Percentiles rank a stretch among this genome's conserved stretches.
phyloP scores from a whole-genome alignment of 768 basidiomycete genomes.

The Cystobasidium tubakii region DNA sequence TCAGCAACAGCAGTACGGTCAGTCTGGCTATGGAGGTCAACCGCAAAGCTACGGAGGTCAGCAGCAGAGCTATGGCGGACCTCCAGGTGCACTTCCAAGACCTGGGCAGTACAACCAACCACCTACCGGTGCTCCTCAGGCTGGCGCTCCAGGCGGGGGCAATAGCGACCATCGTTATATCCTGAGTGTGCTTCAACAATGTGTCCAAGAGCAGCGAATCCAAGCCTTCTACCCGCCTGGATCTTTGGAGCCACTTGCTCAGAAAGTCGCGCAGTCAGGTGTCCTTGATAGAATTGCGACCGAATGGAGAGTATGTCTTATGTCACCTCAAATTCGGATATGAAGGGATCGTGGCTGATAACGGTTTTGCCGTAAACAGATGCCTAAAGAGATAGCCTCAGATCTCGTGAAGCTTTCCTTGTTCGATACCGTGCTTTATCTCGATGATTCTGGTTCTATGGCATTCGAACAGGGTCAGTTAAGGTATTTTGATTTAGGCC shows the following conservation, averaged over 20 bases:
- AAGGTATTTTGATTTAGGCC: not conserved
- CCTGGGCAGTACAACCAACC: slow-evolving; percentile 29
- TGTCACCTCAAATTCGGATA: not conserved
- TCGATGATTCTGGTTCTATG: slow-evolving; percentile 47
- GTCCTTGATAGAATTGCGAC: slow-evolving; percentile 49
- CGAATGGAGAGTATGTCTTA: slow-evolving; percentile 47
- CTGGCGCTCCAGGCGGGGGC: not conserved
- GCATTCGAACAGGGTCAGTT: not conserved
- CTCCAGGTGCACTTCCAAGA: slow-evolving; percentile 29
- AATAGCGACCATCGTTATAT: slow-evolving; percentile 14
- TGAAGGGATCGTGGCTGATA: too few species aligned
- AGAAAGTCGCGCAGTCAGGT: slow-evolving; percentile 49
- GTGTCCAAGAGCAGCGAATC: slow-evolving; percentile 48
- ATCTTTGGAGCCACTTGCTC: slow-evolving; percentile 50
- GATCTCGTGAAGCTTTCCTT: slow-evolving; percentile 51
- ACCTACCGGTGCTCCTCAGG: not conserved
- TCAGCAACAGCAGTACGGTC: slow-evolving; percentile 6
- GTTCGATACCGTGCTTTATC: slow-evolving; percentile 48
- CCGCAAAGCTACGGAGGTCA: not conserved
- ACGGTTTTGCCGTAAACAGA: not conserved
- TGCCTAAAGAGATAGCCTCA: slow-evolving; percentile 51
- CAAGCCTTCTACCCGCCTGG: slow-evolving; percentile 52
- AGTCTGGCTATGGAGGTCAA: not conserved
- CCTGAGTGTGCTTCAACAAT: slow-evolving; percentile 24
- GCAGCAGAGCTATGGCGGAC: slow-evolving; percentile 33